Evolutionary conservation across 768 basidiomycete genomes (phyloP).

Genomic region (Astraeus odoratus): DNA sequence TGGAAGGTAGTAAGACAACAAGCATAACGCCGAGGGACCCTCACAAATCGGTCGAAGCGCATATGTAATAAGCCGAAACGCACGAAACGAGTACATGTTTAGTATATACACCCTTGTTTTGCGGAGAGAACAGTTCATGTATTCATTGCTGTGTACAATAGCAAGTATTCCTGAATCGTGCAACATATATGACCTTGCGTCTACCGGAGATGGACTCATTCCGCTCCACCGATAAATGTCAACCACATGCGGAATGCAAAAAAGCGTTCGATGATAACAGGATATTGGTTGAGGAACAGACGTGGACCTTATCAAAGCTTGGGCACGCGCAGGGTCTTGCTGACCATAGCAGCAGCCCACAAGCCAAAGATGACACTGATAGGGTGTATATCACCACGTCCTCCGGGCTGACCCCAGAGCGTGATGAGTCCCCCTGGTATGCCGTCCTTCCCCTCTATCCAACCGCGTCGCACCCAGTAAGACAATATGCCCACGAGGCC

Average conservation of each 20-base stretch:
- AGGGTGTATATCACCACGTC: conserved; percentile 79
- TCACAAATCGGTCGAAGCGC: no score
- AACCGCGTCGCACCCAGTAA: conserved; percentile 78
- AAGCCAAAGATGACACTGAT: conserved; percentile 68
- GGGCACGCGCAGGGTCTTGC: conserved; percentile 88
- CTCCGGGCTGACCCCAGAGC: conserved; percentile 64
- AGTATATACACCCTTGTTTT: no score
- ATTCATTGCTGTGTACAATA: no score
- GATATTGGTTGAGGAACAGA: not conserved
- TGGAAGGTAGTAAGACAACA: no score
- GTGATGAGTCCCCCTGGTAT: conserved; percentile 70
- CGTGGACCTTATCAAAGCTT: conserved; percentile 47
- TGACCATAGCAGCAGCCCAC: conserved; percentile 97
- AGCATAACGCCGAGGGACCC: no score
- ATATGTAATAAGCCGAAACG: no score
- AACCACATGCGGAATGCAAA: not conserved
- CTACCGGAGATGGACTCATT: not conserved
- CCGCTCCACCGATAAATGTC: not conserved
- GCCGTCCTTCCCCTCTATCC: conserved; percentile 73
- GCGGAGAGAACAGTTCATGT: no score
- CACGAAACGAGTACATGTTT: no score
- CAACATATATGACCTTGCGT: not conserved
- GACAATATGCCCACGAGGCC: conserved; percentile 71
- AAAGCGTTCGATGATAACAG: not conserved
- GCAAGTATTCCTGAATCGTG: no score